phyloP scores from a whole-genome alignment of 1,139 yeast species.

The Suhomyces yuchorum region DNA sequence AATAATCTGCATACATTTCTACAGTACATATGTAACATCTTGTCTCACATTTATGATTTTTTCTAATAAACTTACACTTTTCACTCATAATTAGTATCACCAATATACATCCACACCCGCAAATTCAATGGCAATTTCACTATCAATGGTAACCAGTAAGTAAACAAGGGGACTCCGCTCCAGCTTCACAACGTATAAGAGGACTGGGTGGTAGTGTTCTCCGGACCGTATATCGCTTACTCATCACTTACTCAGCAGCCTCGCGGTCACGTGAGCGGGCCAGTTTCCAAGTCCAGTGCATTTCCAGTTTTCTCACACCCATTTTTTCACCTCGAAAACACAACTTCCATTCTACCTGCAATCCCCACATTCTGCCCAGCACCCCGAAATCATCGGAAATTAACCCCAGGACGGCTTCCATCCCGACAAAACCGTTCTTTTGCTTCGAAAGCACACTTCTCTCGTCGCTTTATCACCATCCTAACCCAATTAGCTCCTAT shows the following conservation, averaged over 20 bases:
- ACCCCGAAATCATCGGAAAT: background rate
- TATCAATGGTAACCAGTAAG: no score
- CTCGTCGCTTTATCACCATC: background rate
- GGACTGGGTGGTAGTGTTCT: no score
- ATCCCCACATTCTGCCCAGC: background rate
- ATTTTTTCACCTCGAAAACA: constrained; percentile 8
- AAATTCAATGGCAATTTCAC: no score
- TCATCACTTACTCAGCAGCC: background rate
- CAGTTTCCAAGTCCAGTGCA: constrained; percentile 11
- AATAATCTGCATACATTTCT: no score
- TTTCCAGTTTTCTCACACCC: constrained; percentile 23
- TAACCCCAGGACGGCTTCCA: background rate
- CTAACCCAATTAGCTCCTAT: background rate
- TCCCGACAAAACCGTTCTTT: background rate
- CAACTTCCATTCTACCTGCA: background rate
- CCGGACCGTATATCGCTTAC: no score
- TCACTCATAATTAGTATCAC: no score
- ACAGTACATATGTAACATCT: no score
- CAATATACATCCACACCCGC: no score
- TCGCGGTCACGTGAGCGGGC: constrained; percentile 10
- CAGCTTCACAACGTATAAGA: no score
- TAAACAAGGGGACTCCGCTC: no score
- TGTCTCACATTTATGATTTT: no score
- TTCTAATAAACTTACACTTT: no score
- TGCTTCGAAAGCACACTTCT: background rate